A percentile compares a stretch with the other conserved stretches of the same genome.
Conservation (phyloP, 2,329 filamentous ascomycete species). For the Triangularia setosa region DNA sequence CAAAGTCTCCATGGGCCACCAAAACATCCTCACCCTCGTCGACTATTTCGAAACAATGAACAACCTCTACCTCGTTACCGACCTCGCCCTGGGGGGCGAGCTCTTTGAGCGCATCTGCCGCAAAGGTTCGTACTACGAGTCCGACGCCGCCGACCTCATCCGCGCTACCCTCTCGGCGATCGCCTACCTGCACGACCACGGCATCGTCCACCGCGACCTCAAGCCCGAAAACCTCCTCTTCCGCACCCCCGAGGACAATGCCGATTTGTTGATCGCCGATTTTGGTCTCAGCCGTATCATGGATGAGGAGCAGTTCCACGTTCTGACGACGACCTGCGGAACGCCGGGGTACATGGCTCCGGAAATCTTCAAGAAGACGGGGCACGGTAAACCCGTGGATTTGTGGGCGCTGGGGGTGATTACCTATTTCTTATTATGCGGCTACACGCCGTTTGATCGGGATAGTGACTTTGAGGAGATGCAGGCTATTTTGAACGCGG, state of each 20-base stretch:
- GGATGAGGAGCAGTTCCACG: slow-evolving; percentile 98
- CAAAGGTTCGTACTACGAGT: slow-evolving; percentile 98
- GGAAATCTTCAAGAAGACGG: slow-evolving; percentile 98
- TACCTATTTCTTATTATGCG: slow-evolving; percentile 96
- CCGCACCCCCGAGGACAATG: slow-evolving; percentile 94
- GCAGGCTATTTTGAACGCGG: slow-evolving; percentile 95
- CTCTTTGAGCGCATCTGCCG: slow-evolving; percentile 98
- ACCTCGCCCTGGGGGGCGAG: slow-evolving; percentile 92
- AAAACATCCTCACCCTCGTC: slow-evolving; percentile 94
- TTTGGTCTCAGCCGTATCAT: slow-evolving; percentile 96
- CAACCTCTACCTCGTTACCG: slow-evolving; percentile 96
- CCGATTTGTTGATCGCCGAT: slow-evolving; percentile 93
- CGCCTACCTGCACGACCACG: slow-evolving; percentile 96
- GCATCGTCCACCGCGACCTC: slow-evolving; percentile 95
- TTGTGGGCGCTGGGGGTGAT: slow-evolving; percentile 98
- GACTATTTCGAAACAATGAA: slow-evolving; percentile 99
- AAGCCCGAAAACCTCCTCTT: slow-evolving; percentile 98
- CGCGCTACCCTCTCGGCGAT: slow-evolving; percentile 95
- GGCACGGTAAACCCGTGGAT: slow-evolving; percentile 96
- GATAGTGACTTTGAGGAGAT: slow-evolving; percentile 98
- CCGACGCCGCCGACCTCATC: slow-evolving; percentile 91
- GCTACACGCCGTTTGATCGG: slow-evolving; percentile 96
- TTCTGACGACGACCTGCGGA: slow-evolving; percentile 93
- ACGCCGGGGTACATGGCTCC: slow-evolving; percentile 99
- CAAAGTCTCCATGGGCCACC: slow-evolving; percentile 97